Base-by-base conservation (phyloP, 805 yeast species). In the Ogataea ramenticola region DNA sequence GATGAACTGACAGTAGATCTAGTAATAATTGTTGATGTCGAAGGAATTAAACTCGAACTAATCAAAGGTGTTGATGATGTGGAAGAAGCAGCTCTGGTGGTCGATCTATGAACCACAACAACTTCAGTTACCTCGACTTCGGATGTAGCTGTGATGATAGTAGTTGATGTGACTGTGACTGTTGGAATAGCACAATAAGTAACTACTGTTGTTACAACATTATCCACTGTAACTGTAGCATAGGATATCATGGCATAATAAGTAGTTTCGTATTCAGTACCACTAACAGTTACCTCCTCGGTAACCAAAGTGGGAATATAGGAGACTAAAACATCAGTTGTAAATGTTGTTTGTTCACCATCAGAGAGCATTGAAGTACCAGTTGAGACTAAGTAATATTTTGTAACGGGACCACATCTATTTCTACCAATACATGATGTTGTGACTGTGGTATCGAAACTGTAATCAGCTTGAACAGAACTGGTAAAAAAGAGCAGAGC, bases 121-220 rank as follows among this genome's bases (percentile, higher is more conserved):
- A 14, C n/a, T 29, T 9, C 12, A 4, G n/a, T 29, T 8, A 11
- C n/a, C 5, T 8, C n/a, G 12, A 29, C 32, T 11, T 8, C n/a
- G 4, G 7, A 8, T 10, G 32, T 29, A 14, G 37, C 10, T 26
- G 19, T 19, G 19, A 39, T 24, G 16, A 32, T 41, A 36, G 27
- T 36, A 17, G 43, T 45, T 1, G 40, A 30, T 2, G 46, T 38
- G 5, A 49, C 46, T 5, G 50, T 41, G n/a, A 44, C 29, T n/a
- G 44, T 47, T 3, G 51, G 46, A 30, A 56, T 49, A 29, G 46
- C 56, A 43, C 62, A 57, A 24, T 51, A 54, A 21, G 62, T 57
- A 12, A 55, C 49, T 27, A 52, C 44, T 4, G 46, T 48, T 2
- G 49, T 44, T 2, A 46, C 32, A 16, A 43, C 42, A 12, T 59